Conservation (phyloP, 345 rosid genomes). For the Bruguiera parviflora region DNA sequence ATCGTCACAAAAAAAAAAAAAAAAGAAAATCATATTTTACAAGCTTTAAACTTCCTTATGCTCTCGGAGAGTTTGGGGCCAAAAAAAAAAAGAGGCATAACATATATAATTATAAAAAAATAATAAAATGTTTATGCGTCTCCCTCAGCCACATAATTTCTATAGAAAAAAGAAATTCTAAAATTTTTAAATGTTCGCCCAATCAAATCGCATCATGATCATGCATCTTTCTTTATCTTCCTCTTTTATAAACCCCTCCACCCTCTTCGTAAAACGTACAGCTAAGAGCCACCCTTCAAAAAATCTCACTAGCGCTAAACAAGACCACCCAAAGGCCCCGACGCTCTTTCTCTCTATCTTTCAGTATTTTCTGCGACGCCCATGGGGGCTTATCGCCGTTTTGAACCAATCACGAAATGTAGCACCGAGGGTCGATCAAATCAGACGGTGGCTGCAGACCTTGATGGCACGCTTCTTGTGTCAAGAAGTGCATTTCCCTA, state of each 20-base stretch:
- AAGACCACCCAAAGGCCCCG: background rate
- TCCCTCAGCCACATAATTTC: constrained; percentile 1
- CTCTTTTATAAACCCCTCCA: constrained; percentile 24
- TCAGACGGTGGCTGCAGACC: constrained; percentile 77
- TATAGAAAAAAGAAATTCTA: background rate
- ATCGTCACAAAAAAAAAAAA: too few relatives aligned
- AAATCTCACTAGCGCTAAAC: background rate
- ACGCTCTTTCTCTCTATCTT: background rate
- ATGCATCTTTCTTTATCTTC: constrained; percentile 20
- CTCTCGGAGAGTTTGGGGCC: too few relatives aligned
- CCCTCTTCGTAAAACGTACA: constrained; percentile 4
- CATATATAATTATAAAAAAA: too few relatives aligned
- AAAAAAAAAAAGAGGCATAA: too few relatives aligned
- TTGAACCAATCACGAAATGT: constrained; percentile 52
- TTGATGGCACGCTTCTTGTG: constrained; percentile 76
- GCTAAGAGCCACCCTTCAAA: background rate
- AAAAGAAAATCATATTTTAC: background rate
- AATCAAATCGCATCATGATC: constrained; percentile 24
- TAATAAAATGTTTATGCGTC: too few relatives aligned
- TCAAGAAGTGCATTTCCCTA: constrained; percentile 86
- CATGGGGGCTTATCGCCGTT: constrained; percentile 58
- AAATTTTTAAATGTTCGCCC: constrained; percentile 7
- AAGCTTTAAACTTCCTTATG: too few relatives aligned
- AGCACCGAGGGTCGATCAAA: constrained; percentile 53
- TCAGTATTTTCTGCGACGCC: background rate